Conservation (phyloP, 208 protist species). For the Angomonas desouzai region DNA sequence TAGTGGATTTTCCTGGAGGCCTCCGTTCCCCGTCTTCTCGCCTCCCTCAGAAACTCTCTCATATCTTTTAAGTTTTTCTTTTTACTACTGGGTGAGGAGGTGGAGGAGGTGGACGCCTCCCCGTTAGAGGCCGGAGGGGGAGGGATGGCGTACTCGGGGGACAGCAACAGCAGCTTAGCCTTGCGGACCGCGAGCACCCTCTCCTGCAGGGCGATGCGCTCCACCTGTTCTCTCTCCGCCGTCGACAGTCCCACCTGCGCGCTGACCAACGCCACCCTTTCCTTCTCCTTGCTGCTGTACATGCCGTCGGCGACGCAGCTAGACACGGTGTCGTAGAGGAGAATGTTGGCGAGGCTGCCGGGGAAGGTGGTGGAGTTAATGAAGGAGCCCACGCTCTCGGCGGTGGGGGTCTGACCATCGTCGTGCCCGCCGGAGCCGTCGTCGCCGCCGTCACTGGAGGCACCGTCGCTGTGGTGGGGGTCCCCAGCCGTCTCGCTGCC, state of each 20-base stretch:
- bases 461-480: too few relatives aligned
- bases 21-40: not conserved
- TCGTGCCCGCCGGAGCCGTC: not conserved
- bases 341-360: slow-evolving; percentile 17
- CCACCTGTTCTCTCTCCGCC: slow-evolving; percentile 57
- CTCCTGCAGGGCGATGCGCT: slow-evolving; percentile 57
- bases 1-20: not conserved
- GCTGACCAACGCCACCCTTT: slow-evolving; percentile 49
- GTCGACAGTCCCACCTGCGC: slow-evolving; percentile 56
- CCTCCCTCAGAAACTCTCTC: not conserved
- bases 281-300: slow-evolving; percentile 44
- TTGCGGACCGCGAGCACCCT: slow-evolving; percentile 50
- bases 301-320: slow-evolving; percentile 51
- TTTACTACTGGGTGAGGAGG: not conserved
- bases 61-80: not conserved
- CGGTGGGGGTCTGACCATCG: not conserved
- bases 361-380: slow-evolving; percentile 23
- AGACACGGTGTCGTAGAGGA: slow-evolving; percentile 42
- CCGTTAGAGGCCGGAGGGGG: not conserved
- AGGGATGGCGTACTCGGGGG: slow-evolving; percentile 2
- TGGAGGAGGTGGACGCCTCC: not conserved
- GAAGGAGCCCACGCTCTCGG: slow-evolving; percentile 22
- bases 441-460: not conserved
- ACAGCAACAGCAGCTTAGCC: slow-evolving; percentile 30
- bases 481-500: not conserved